Evolutionary conservation across 768 basidiomycete species (phyloP), one percentile per base, ranked within the genome.

Genomic region (Suillus tomentosus): DNA sequence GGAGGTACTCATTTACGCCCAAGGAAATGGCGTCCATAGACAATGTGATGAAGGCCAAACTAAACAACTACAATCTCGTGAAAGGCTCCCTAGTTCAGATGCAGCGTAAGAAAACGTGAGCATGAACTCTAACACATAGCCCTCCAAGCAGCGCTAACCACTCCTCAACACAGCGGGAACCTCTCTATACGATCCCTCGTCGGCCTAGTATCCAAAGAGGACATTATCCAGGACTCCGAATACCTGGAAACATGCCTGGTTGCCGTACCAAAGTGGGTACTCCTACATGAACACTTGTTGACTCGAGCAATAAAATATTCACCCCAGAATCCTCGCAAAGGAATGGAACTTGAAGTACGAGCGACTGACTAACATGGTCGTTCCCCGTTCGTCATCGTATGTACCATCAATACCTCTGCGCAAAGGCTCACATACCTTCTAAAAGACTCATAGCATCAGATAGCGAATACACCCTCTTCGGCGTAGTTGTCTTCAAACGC

Each of bases 11-110:
- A 51, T 59, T 59, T 72, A 62, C 68, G 62, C 59, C 51, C 61
- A 75, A 96, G 96, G 97, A 99, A 82, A 94, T 96, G 87, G 82
- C 82, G 27, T 94, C 94, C 24, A 95, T 99, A 66, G 97, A 99
- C 76, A 92, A 91, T 72, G 88, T 92, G 45, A 92, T 97, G 85
- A 96, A 96, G 80, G 81, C 87, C 48, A 98, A 97, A 77, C 79
- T 95, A 47, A 92, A 89, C 70, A 90, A 87, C 72, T 99, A 99
- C 78, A 96, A 95, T 73, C 79, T 96, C 14, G 91, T 94, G 57
- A 99, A 99, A 76, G 96, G 96, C 0, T 89, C 92, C 55, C 81
- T 99, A 59, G 86, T 88, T 4, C 91, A 94, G 72, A 88, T 99
- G 84, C 94, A 96, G 73, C 88, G 97, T 69, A 99, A 95, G 87